These are phyloP conservation scores for Hippophae tibetana DNA, from an alignment of 306 rosid genomes.

Conservation along the genomic window DNA sequence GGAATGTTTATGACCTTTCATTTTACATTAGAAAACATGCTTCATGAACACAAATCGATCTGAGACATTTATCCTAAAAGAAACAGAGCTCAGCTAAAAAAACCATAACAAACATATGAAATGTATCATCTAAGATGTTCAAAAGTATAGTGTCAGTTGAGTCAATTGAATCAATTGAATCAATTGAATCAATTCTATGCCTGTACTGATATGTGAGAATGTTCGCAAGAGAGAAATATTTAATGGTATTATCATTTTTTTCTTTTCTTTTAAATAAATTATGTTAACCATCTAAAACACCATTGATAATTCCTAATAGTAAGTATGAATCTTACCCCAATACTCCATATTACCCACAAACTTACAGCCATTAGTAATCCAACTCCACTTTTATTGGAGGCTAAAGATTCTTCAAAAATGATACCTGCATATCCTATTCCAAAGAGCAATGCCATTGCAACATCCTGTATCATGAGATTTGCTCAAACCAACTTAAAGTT, in stretches of 20 bases:
- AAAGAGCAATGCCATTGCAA: slow-evolving; percentile 85
- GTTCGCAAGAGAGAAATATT: background rate
- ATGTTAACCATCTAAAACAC: background rate
- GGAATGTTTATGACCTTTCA: background rate
- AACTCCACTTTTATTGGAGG: slow-evolving; percentile 93
- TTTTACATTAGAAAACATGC: background rate
- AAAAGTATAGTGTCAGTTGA: too few relatives aligned
- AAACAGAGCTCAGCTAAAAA: slow-evolving; percentile 25
- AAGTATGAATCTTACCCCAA: slow-evolving; percentile 56
- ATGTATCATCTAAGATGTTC: too few relatives aligned
- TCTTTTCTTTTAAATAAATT: background rate
- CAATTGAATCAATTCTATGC: too few relatives aligned
- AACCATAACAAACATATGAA: slow-evolving; percentile 44
- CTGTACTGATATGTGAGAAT: background rate
- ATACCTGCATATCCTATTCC: slow-evolving; percentile 91
- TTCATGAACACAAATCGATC: too few relatives aligned
- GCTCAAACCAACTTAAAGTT: slow-evolving; percentile 7
- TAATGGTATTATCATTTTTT: background rate
- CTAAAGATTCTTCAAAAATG: slow-evolving; percentile 87
- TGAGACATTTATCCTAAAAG: background rate
- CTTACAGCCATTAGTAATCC: slow-evolving; percentile 96
- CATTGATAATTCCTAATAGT: slow-evolving; percentile 3
- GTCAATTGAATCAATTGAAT: too few relatives aligned
- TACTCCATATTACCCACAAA: slow-evolving; percentile 82
- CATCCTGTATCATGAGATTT: slow-evolving; percentile 42